These are phyloP conservation scores for Paralagenidium karlingii DNA, from an alignment of 352 stramenopile species.

Conservation along the genomic window DNA sequence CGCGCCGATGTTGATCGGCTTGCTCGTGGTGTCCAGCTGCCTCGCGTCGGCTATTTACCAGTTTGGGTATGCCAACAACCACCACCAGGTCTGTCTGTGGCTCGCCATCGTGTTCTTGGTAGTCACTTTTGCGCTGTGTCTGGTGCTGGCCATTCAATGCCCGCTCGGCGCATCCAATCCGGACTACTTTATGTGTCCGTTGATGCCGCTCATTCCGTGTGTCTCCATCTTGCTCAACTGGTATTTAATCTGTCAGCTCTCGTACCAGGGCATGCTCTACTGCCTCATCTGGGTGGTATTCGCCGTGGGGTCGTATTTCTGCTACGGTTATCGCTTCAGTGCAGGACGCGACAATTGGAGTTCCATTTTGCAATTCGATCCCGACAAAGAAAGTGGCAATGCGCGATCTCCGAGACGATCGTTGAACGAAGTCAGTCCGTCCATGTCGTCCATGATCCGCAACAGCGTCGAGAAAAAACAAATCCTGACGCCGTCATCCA, in stretches of 20 bases:
- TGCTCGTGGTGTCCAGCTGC: neutral
- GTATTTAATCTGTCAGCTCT: constrained; percentile 53
- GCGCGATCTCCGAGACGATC: no score
- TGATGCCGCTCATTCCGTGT: constrained; percentile 55
- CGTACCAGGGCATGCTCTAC: constrained; percentile 27
- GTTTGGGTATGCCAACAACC: constrained; percentile 46
- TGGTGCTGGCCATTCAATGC: constrained; percentile 45
- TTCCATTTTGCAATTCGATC: no score
- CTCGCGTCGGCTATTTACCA: constrained; percentile 21
- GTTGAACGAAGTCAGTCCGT: no score
- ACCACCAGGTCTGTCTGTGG: constrained; percentile 14
- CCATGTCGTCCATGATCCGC: no score
- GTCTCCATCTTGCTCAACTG: constrained; percentile 53
- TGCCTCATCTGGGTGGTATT: constrained; percentile 36
- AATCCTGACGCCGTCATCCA: no score
- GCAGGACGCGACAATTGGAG: constrained; percentile 49
- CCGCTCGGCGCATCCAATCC: constrained; percentile 28
- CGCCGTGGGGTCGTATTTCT: constrained; percentile 56
- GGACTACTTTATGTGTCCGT: constrained; percentile 36
- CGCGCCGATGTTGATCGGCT: neutral
- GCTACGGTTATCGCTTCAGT: constrained; percentile 59
- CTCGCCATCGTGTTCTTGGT: constrained; percentile 17
- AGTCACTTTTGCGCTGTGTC: constrained; percentile 31
- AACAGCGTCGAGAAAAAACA: no score
- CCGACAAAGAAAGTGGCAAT: no score